Percentiles rank a stretch among this genome's conserved stretches.
Conservation (phyloP, 305 asterid genomes). For the Rubia balearica region DNA sequence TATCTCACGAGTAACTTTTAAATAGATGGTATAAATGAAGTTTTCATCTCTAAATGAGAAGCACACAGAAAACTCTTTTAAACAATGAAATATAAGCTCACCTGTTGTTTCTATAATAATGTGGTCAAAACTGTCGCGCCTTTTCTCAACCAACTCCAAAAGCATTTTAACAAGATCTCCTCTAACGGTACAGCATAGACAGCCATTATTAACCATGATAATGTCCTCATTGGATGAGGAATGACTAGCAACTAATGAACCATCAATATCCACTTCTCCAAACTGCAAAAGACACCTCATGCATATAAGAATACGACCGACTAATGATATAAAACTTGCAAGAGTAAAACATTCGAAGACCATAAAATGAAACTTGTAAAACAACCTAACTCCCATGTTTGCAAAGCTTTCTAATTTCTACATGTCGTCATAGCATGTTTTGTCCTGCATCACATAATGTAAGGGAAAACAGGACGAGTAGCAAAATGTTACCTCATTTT, state of each 20-base stretch:
- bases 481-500: constrained; percentile 77
- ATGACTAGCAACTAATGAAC: constrained; percentile 90
- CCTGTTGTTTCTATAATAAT: constrained; percentile 96
- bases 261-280: constrained; percentile 96
- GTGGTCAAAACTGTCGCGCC: constrained; percentile 74
- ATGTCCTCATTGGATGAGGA: constrained; percentile 84
- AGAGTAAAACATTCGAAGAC: neutral
- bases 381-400: neutral
- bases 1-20: neutral
- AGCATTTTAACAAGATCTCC: constrained; percentile 97
- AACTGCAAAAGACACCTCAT: constrained; percentile 50
- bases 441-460: neutral
- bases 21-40: neutral
- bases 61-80: neutral
- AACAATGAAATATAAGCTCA: constrained; percentile 18
- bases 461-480: neutral
- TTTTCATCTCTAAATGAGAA: neutral
- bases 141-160: constrained; percentile 78
- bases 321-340: neutral
- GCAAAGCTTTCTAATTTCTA: neutral
- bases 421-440: neutral
- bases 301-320: constrained; percentile 10
- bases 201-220: constrained; percentile 92
- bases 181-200: constrained; percentile 88
- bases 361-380: neutral